Evolutionary conservation across 805 yeast genomes (phyloP).

Genomic region (Wickerhamomyces queroliae): DNA sequence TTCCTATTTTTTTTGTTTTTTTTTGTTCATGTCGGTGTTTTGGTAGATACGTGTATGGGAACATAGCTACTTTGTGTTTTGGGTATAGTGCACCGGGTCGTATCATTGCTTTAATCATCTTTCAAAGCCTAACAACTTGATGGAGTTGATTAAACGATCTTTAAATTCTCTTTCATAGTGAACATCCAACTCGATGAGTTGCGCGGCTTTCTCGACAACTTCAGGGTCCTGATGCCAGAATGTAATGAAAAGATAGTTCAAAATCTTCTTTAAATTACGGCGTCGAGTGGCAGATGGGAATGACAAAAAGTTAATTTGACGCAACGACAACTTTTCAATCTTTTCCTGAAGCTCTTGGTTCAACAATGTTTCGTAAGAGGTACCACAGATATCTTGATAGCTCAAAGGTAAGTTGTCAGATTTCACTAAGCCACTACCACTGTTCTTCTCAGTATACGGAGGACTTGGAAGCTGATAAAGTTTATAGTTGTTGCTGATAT

Average conservation of each 20-base stretch:
- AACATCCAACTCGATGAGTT: conserved; percentile 10
- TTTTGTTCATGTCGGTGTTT: no score
- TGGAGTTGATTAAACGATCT: conserved; percentile 11
- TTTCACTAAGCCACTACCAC: background rate
- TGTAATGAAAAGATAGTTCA: conserved; percentile 30
- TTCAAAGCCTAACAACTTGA: conserved; percentile 20
- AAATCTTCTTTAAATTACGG: conserved; percentile 24
- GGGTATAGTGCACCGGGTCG: no score
- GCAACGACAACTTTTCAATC: conserved; percentile 17
- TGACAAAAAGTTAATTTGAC: conserved; percentile 26
- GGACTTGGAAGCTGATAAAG: background rate
- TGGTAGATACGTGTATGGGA: no score
- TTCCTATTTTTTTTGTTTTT: no score
- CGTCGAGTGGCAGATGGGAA: conserved; percentile 28
- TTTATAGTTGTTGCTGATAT: no score
- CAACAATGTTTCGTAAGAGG: background rate
- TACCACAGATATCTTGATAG: background rate
- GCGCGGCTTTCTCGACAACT: conserved; percentile 7
- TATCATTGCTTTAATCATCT: no score
- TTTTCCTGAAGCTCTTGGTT: conserved; percentile 3
- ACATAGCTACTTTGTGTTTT: no score
- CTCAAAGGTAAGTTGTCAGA: background rate
- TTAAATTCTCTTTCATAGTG: conserved; percentile 8
- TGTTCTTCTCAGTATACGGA: no score
- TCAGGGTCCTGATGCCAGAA: conserved; percentile 27